Conservation (phyloP, 345 rosid species). For the sweet orange (Citrus sinensis) region DNA sequence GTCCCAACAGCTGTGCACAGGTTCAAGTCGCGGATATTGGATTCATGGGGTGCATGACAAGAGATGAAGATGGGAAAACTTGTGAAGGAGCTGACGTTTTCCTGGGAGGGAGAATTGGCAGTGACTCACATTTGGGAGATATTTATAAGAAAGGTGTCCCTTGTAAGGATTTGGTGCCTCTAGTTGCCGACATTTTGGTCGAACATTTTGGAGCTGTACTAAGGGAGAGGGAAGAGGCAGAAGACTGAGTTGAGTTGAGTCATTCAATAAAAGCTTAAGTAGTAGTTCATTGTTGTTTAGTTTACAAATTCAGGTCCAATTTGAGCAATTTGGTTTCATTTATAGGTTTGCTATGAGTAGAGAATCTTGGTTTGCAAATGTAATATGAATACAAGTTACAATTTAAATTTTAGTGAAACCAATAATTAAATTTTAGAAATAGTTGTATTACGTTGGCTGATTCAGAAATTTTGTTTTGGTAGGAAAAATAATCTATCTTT, state of each 20-base stretch:
- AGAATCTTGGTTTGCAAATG: neutral
- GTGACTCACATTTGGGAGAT: slow-evolving; percentile 79
- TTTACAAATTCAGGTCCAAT: neutral
- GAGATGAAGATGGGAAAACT: slow-evolving; percentile 71
- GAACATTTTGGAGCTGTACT: slow-evolving; percentile 79
- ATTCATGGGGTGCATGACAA: slow-evolving; percentile 90
- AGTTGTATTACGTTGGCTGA: too few relatives aligned
- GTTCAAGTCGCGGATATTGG: slow-evolving; percentile 96
- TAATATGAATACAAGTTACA: neutral
- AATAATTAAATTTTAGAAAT: too few relatives aligned
- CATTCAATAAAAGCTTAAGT: neutral
- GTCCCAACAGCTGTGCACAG: slow-evolving; percentile 89
- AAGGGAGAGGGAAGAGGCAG: slow-evolving; percentile 79
- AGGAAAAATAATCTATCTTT: too few relatives aligned
- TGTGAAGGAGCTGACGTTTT: slow-evolving; percentile 83
- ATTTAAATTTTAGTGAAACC: neutral
- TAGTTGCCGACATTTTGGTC: slow-evolving; percentile 74
- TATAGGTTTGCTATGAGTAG: neutral
- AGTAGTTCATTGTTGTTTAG: neutral
- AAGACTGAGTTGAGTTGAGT: slow-evolving; percentile 37
- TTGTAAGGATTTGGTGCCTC: slow-evolving; percentile 77
- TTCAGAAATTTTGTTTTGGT: too few relatives aligned
- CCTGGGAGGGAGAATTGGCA: slow-evolving; percentile 84
- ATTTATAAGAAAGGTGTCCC: slow-evolving; percentile 79
- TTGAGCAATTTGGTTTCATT: neutral